Evolutionary conservation across 2,329 filamentous ascomycete genomes (phyloP).

Genomic region (Pseudogymnoascus sp.): DNA sequence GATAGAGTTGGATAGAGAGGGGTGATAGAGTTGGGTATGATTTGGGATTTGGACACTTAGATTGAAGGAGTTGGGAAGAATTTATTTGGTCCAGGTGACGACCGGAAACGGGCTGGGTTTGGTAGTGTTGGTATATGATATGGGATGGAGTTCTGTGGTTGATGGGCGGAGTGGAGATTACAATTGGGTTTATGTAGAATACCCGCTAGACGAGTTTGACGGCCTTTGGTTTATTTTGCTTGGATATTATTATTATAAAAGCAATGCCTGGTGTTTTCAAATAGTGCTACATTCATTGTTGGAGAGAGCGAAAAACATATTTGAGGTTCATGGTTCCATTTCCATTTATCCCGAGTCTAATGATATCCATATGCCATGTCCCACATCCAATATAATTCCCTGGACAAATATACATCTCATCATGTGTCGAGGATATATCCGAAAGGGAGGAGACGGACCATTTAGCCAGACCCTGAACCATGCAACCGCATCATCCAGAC

Average conservation of each 20-base stretch:
- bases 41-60: conserved; percentile 3
- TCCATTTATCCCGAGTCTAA: background rate
- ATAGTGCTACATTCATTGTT: background rate
- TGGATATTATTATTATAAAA: background rate
- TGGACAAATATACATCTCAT: background rate
- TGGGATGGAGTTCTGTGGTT: background rate
- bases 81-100: background rate
- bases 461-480: background rate
- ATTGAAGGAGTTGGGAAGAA: background rate
- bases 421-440: background rate
- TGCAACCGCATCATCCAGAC: background rate
- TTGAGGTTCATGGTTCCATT: background rate
- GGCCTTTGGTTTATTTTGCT: background rate
- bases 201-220: background rate
- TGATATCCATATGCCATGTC: background rate
- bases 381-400: background rate
- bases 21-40: background rate
- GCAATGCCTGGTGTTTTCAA: background rate
- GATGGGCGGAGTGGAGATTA: background rate
- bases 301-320: background rate
- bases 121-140: background rate
- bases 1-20: background rate
- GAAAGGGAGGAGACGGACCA: background rate
- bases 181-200: conserved; percentile 2
- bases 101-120: background rate